Base-by-base conservation (phyloP, 2,329 filamentous ascomycete species). In the Aspergillus aculeatinus region DNA sequence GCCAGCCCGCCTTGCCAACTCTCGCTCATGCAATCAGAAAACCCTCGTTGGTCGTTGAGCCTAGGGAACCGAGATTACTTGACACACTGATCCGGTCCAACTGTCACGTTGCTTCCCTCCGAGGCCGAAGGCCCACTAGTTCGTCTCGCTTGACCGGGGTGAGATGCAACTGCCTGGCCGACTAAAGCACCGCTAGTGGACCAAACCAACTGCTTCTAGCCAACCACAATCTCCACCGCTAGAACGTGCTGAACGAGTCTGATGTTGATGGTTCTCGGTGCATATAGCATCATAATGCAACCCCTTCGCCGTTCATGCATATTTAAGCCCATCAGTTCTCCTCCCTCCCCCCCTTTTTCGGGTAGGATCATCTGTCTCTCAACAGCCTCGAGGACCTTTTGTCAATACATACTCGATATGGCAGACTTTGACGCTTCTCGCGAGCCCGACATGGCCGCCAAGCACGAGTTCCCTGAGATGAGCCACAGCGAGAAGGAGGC, bases 391-490 rank as follows among this genome's bases (percentile, higher is more conserved):
- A 44, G 39, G 27, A 29, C 16, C 2, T 44, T 16, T 19, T 6
- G 16, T 44, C 14, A 19, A 44, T 2, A 19, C 14, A 44, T 21
- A 21, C 19, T 47, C 14, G 31, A 19, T n/a, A 55, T 55, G 53
- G 53, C 53, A 29, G 53, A 55, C 42, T 55, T 31, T 33, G 53
- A 44, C 42, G 44, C 53, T 48, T 47, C 42, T 48, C 53, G 19
- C 27, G 27, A 29, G 19, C 53, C 53, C 27, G 42, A 48, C 27
- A 55, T 55, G 53, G 42, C n/a, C 42, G 53, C 23, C n/a, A 48
- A 48, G 42, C 53, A 48, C 23, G 53, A 55, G 23, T 48, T 55
- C 12, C n/a, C 53, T 11, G 53, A 48, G 42, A 55, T 55, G 53
- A 48, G 29, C n/a, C 39, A 27, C n/a, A 35, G 16, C 19, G 53